Percentiles rank a stretch among this genome's conserved stretches.
These are phyloP conservation scores for Colletotrichum ledebouriae DNA, from an alignment of 2,329 filamentous ascomycete species.

Conservation along the genomic window DNA sequence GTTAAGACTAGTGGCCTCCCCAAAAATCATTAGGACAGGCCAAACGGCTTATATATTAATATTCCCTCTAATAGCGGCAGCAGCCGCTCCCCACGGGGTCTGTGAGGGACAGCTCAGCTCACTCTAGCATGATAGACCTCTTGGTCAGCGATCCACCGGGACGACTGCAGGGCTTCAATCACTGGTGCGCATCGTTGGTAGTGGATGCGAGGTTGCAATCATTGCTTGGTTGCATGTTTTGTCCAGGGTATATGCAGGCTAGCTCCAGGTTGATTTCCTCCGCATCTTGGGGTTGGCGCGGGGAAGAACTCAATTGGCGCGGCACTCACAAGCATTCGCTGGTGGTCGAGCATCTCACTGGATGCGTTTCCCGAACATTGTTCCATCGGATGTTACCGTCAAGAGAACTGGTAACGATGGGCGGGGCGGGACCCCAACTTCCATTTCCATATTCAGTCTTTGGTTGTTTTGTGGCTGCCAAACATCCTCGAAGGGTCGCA, in stretches of 20 bases:
- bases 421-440: no score
- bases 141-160: background rate
- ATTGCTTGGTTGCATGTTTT: background rate
- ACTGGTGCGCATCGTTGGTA: conserved; percentile 38
- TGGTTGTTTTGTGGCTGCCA: background rate
- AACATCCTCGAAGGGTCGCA: background rate
- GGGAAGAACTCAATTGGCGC: conserved; percentile 25
- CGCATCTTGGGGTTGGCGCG: conserved; percentile 17
- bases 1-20: no score
- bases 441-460: background rate
- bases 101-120: background rate
- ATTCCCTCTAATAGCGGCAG: no score
- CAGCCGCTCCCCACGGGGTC: background rate
- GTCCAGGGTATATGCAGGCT: background rate
- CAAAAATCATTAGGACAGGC: no score
- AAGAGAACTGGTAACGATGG: background rate
- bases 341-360: background rate
- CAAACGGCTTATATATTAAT: background rate
- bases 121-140: background rate
- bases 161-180: background rate
- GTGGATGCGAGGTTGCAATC: conserved; percentile 33
- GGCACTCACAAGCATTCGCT: conserved; percentile 8
- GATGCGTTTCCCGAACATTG: background rate
- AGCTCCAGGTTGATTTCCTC: background rate
- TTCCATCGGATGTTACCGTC: conserved; percentile 12